Evolutionary conservation across 768 basidiomycete species (phyloP).

Genomic region (Rhodocollybia butyracea): DNA sequence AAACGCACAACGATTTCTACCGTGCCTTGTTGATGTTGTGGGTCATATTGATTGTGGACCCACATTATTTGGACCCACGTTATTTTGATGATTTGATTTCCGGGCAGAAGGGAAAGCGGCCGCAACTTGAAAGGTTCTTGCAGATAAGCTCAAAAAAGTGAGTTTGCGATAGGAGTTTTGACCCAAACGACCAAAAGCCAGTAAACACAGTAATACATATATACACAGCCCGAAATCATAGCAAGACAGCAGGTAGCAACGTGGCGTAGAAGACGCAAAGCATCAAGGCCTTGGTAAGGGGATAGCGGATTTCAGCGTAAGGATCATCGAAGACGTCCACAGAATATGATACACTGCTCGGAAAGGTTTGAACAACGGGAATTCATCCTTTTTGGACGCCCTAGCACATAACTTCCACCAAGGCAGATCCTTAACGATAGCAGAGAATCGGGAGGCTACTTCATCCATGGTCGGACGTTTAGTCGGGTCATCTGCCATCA

Average conservation of each 20-base stretch:
- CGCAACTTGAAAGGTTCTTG: too few relatives aligned
- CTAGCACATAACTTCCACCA: conserved; percentile 1
- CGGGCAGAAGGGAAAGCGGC: too few relatives aligned
- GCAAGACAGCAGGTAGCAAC: background rate
- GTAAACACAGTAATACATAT: too few relatives aligned
- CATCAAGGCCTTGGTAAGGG: background rate
- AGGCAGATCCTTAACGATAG: background rate
- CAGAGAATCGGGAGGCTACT: conserved; percentile 11
- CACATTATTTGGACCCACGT: too few relatives aligned
- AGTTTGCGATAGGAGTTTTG: too few relatives aligned
- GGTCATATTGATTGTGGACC: too few relatives aligned
- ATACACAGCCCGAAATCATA: too few relatives aligned
- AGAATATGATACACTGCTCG: background rate
- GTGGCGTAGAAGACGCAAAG: background rate
- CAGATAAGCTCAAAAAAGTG: too few relatives aligned
- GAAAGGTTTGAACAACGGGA: background rate
- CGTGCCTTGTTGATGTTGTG: too few relatives aligned
- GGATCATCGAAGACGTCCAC: background rate
- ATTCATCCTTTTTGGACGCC: background rate
- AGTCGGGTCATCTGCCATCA: conserved; percentile 19
- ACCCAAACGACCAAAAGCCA: too few relatives aligned
- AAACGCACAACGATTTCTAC: too few relatives aligned
- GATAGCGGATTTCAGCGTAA: background rate
- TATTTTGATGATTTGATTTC: too few relatives aligned
- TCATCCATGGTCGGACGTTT: conserved; percentile 17